Conservation (phyloP, 768 basidiomycete genomes). For the Russula griseocarnosa region DNA sequence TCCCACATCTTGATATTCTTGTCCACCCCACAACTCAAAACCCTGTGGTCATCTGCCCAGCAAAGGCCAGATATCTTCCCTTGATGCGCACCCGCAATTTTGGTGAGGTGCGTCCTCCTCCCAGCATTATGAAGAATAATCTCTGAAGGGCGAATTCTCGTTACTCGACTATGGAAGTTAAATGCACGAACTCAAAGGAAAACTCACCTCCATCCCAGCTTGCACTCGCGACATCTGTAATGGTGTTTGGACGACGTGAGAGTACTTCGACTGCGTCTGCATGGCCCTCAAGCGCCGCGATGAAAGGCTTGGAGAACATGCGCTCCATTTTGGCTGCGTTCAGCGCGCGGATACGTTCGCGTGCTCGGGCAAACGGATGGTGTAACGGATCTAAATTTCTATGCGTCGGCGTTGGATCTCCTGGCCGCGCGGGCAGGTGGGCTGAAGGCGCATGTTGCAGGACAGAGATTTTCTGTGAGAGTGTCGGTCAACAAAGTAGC, state of each 20-base stretch:
- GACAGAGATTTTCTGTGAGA: conserved; percentile 73
- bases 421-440: conserved; percentile 69
- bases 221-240: conserved; percentile 40
- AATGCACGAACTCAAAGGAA: background rate
- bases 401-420: conserved; percentile 83
- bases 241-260: conserved; percentile 16
- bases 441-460: conserved; percentile 76
- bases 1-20: conserved; percentile 82
- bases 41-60: conserved; percentile 58
- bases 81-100: conserved; percentile 70
- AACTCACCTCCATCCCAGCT: conserved; percentile 92
- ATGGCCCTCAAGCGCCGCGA: conserved; percentile 87
- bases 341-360: conserved; percentile 90
- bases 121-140: conserved; percentile 82
- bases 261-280: conserved; percentile 34
- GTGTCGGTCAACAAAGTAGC: background rate
- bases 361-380: conserved; percentile 89
- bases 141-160: conserved; percentile 42
- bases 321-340: conserved; percentile 96
- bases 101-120: conserved; percentile 49
- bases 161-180: background rate
- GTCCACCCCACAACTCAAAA: conserved; percentile 81
- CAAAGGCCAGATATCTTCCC: conserved; percentile 81
- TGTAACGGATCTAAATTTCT: conserved; percentile 93
- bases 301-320: conserved; percentile 97